Base-by-base conservation (phyloP, 2,329 filamentous ascomycete genomes). In the Trichoderma asperellum region DNA sequence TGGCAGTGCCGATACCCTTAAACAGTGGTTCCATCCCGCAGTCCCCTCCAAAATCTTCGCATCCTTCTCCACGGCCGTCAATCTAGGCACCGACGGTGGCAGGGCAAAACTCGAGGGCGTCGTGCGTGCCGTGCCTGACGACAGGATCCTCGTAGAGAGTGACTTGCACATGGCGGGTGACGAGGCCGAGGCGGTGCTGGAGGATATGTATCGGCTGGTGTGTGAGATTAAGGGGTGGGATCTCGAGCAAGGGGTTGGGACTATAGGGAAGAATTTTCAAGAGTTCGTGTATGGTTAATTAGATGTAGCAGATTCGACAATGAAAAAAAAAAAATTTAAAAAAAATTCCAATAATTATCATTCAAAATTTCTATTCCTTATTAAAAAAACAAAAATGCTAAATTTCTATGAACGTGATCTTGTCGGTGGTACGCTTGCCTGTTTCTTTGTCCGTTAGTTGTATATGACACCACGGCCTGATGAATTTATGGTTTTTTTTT, bases 61-160 rank as follows among this genome's bases (percentile, higher is more conserved):
- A 74, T 97, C 94, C 1, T 96, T 98, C 77, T 97, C 94, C 1
- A 85, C 86, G 0, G 89, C 89, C 6, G 91, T 99, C 74, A 99
- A 98, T 76, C 87, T 94, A 74, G 85, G 86, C 37, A 83, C 86
- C 21, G 79, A 73, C 74, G 83, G 75, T 76, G 83, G 81, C 72
- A 61, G 73, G 78, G 75, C 76, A 56, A 83, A 82, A 74, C 87
- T 89, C 68, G 87, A 87, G 4, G 85, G 87, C 29, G 89, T 94
- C 24, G 85, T 98, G 59, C 87, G 86, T 70, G 86, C 86, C 2
- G 84, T 96, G 3, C 95, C 96, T 0, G 91, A 93, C 72, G 87
- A 95, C 73, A 86, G 89, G 65, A 82, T 99, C 14, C 84, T 99
- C 24, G 85, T 97, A 2, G 96, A 99, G 80, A 98, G 94, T 77